phyloP scores from a whole-genome alignment of 1,284 basidiomycete genomes.

The Anthracocystis walkeri region DNA sequence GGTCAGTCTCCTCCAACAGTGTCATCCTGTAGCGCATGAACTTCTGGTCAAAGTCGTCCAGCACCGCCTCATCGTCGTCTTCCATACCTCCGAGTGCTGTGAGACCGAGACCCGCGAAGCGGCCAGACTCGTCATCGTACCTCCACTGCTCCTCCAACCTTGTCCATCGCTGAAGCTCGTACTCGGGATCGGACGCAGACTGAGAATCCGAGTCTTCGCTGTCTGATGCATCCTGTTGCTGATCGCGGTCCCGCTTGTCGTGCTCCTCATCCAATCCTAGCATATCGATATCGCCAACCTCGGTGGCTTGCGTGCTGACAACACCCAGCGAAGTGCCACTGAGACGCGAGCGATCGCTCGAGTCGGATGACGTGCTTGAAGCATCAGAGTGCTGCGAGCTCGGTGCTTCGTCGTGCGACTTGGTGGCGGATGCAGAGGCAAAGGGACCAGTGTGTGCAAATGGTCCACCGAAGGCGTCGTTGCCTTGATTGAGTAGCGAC shows the following conservation, averaged over 20 bases:
- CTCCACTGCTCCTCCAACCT: slow-evolving; percentile 63
- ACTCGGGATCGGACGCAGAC: slow-evolving; percentile 27
- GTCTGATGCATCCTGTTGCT: slow-evolving; percentile 17
- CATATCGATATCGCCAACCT: slow-evolving; percentile 57
- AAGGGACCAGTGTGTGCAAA: slow-evolving; percentile 42
- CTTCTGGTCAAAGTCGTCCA: slow-evolving; percentile 68
- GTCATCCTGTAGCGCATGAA: slow-evolving; percentile 69
- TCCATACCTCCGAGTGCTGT: slow-evolving; percentile 68
- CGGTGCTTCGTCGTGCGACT: slow-evolving; percentile 18
- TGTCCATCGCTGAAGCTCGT: slow-evolving; percentile 43
- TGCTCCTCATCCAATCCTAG: slow-evolving; percentile 43
- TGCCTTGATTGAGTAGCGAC: slow-evolving; percentile 29
- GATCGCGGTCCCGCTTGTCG: slow-evolving; percentile 25
- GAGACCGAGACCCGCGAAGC: slow-evolving; percentile 66
- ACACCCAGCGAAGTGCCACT: slow-evolving; percentile 48
- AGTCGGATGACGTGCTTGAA: slow-evolving; percentile 60
- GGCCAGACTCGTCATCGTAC: slow-evolving; percentile 67
- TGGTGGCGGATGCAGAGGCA: slow-evolving; percentile 15
- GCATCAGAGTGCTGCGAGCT: slow-evolving; percentile 55
- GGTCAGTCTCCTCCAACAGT: slow-evolving; percentile 64
- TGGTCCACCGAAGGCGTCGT: slow-evolving; percentile 39
- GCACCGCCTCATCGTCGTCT: slow-evolving; percentile 67
- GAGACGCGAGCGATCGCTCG: slow-evolving; percentile 53
- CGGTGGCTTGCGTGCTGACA: slow-evolving; percentile 60
- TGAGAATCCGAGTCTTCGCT: slow-evolving; percentile 32